phyloP scores from a whole-genome alignment of 768 basidiomycete genomes.

The Antrodiella citrinella region DNA sequence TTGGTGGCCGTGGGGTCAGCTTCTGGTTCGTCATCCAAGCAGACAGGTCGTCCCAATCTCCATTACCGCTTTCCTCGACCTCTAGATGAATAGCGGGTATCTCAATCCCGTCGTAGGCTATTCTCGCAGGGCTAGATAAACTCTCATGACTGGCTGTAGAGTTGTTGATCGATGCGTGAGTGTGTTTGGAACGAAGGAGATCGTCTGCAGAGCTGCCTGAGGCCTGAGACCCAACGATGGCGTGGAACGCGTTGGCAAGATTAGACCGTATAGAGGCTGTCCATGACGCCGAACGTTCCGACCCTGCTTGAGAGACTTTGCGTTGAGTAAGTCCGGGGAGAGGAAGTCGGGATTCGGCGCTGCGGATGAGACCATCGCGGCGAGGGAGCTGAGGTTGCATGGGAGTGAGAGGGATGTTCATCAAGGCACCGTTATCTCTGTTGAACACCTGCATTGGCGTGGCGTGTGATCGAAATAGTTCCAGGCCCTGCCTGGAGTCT shows the following conservation, averaged over 20 bases:
- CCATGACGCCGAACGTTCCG: conserved; percentile 27
- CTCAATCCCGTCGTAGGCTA: neutral
- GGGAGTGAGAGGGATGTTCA: neutral
- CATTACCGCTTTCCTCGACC: neutral
- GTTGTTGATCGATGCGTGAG: conserved; percentile 5
- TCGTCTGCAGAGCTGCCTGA: neutral
- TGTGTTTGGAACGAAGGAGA: conserved; percentile 8
- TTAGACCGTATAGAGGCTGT: conserved; percentile 34
- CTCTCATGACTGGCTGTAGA: neutral
- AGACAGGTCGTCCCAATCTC: neutral
- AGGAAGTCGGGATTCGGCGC: conserved; percentile 12
- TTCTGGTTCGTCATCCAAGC: neutral
- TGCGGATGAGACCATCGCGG: neutral
- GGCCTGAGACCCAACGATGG: conserved; percentile 30
- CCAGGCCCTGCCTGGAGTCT: conserved; percentile 18
- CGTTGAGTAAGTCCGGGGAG: conserved; percentile 20
- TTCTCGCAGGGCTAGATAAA: neutral
- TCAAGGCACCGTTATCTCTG: neutral
- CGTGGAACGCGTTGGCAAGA: conserved; percentile 40
- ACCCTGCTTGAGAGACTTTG: neutral
- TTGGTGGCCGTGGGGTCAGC: neutral
- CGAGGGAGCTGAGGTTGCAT: neutral
- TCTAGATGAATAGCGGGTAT: neutral
- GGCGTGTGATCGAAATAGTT: conserved; percentile 8
- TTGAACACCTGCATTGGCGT: neutral